Evolutionary conservation across 768 basidiomycete species (phyloP), one percentile per base, ranked within the genome.

Genomic region (Suillus plorans): DNA sequence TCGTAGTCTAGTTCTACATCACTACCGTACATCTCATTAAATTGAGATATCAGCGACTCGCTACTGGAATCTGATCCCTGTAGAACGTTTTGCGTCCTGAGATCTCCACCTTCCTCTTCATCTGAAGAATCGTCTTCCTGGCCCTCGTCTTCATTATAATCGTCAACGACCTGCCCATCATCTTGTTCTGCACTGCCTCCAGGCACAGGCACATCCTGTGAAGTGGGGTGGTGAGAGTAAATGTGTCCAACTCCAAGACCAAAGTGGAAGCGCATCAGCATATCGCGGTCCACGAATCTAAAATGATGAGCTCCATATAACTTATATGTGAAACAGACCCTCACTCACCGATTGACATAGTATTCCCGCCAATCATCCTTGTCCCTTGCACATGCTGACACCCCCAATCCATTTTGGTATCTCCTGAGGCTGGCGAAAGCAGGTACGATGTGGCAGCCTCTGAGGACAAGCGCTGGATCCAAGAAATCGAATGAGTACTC

Each of bases 181-280:
- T 28, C 28, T 28, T 28, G 28, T 28, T 28, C 28, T 1, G 28
- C 28, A 28, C 28, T 28, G 28, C 28, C 28, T 1, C 1, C 28
- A 28, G 28, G 28, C 28, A 28, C 28, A 28, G 28, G 28, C 28
- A 28, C 28, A 28, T 28, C 28, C 28, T 28, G 28, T 1, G 28
- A 28, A 28, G 28, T 28, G 28, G 28, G 28, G 28, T 28, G 28
- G 9, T 45, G 50, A 25, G 60, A 31, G 14, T 58, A 37, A 4
- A 61, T 6, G 20, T 63, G 59, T 9, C 63, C 63, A 3, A 63
- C 63, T 14, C 57, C 63, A 2, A 63, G 57, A 4, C 63, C 59
- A 28, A 28, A 28, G 28, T 28, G 28, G 28, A 28, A 28, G 28
- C 28, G 28, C 28, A 28, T 28, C 28, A 63, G 1, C 63, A 63